Conservation (phyloP, 2,329 filamentous ascomycete species). For the Cryphonectria radicalis region DNA sequence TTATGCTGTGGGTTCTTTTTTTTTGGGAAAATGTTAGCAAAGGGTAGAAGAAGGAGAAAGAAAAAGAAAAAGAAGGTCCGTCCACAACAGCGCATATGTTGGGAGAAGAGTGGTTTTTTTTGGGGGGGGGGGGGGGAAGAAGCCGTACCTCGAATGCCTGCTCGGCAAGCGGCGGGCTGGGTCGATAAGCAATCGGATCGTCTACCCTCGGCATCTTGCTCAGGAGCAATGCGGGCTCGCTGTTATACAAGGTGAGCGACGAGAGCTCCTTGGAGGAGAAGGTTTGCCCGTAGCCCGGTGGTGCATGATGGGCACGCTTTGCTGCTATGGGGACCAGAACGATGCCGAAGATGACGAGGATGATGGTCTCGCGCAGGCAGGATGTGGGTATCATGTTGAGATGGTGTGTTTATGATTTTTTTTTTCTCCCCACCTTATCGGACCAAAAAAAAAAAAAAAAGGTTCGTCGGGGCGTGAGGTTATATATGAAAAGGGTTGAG, state of each 20-base stretch:
- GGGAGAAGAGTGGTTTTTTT: background rate
- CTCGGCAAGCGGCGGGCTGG: background rate
- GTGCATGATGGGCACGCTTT: conserved; percentile 29
- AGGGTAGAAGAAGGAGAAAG: background rate
- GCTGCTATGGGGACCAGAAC: conserved; percentile 30
- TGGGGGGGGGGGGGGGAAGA: no score
- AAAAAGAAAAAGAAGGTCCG: background rate
- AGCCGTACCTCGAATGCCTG: background rate
- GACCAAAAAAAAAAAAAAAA: no score
- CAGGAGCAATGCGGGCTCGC: no score
- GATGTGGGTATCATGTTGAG: conserved; percentile 22
- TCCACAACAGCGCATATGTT: background rate
- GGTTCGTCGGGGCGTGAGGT: background rate
- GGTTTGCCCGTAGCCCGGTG: conserved; percentile 28
- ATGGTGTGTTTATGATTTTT: background rate
- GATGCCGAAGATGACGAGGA: conserved; percentile 29
- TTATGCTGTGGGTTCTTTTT: conserved; percentile 9
- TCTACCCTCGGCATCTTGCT: background rate
- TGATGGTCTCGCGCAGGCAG: conserved; percentile 25
- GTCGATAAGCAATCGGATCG: background rate
- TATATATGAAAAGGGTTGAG: background rate
- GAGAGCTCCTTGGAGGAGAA: conserved; percentile 16
- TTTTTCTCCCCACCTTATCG: no score
- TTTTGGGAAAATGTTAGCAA: background rate
- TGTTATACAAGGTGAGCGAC: background rate